Base-by-base conservation (phyloP, 2,329 filamentous ascomycete genomes). In the Colletotrichum sp. region DNA sequence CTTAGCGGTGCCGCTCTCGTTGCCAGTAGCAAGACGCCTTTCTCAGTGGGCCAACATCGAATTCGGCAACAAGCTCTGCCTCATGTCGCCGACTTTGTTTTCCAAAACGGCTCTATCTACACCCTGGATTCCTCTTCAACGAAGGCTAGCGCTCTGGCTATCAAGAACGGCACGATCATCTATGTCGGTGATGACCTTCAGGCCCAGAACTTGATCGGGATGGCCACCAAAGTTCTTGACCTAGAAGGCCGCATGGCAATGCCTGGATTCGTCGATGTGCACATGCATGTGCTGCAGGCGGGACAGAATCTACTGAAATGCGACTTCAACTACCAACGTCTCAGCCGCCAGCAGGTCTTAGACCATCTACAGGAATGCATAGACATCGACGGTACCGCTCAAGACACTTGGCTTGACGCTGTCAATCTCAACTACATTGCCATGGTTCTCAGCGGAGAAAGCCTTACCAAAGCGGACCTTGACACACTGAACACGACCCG, bases 171-270 rank as follows among this genome's bases (percentile, higher is more conserved):
- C 43, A 75, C 43, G 28, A 81, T 81, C 18, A 73, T 78, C 9
- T 80, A 77, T 13, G 71, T 77, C 0, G 80, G 80, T 13, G 69
- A 64, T 56, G 73, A 79, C 34, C 77, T 77, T 8, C 63, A 55
- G 4, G 69, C 74, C n/a, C 75, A 77, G 30, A 43, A 56, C 1
- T 79, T 78, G 18, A 80, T 81, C 24, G 80, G 80, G 9, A 73
- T 10, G 66, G 67, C 7, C 7, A 81, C 80, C 59, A 77, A 78
- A 26, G 74, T 81, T 5, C 38, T 81, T n/a, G 75, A 81, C 56
- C 78, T 81, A 10, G 62, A 79, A n/a, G 80, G 80, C 16, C 78
- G 77, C 32, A 81, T 81, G 80, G 80, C 79, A 24, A 81, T 81
- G 80, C 80, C 80, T 9, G 80, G 80, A 7, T 74, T 81, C 38